Conservation (phyloP, 192 early-diverging fungal species). For the Linnemannia exigua region DNA sequence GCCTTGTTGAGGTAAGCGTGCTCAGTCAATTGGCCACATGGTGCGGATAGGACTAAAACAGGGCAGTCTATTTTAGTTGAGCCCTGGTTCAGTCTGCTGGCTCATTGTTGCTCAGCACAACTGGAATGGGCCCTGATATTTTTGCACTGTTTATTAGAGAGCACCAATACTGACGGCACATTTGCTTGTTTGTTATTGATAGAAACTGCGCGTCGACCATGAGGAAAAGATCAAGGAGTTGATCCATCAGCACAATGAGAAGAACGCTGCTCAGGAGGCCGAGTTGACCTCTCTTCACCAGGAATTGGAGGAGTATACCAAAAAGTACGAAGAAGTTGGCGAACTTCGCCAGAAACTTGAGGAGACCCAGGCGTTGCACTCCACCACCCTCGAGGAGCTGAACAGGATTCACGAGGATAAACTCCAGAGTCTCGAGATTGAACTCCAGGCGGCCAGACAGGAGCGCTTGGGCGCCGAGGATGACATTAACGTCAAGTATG, state of each 20-base stretch:
- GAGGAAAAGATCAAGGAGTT: conserved; percentile 50
- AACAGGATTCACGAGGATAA: conserved; percentile 55
- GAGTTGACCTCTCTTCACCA: conserved; percentile 47
- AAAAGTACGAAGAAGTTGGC: conserved; percentile 41
- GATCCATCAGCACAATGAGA: conserved; percentile 30
- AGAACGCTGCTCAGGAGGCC: conserved; percentile 40
- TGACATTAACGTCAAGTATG: conserved; percentile 41
- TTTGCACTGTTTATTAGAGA: conserved; percentile 1
- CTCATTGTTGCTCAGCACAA: not conserved
- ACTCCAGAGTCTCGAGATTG: conserved; percentile 51
- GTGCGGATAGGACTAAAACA: not conserved
- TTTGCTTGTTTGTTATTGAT: not conserved
- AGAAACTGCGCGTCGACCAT: conserved; percentile 54
- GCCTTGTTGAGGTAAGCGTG: conserved; percentile 47
- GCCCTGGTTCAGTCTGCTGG: not conserved
- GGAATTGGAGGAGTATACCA: conserved; percentile 40
- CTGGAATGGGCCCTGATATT: conserved; percentile 1
- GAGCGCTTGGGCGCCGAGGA: conserved; percentile 44
- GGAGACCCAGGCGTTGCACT: conserved; percentile 51
- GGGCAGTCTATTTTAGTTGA: not conserved
- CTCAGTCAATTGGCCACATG: conserved; percentile 1
- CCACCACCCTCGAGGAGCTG: conserved; percentile 40
- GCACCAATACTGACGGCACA: not conserved
- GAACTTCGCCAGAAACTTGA: conserved; percentile 39
- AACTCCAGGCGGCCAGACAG: conserved; percentile 51